Evolutionary conservation across 2,329 filamentous ascomycete genomes (phyloP), one percentile per base, ranked within the genome.

Genomic region (Amesomyces nigricolor): DNA sequence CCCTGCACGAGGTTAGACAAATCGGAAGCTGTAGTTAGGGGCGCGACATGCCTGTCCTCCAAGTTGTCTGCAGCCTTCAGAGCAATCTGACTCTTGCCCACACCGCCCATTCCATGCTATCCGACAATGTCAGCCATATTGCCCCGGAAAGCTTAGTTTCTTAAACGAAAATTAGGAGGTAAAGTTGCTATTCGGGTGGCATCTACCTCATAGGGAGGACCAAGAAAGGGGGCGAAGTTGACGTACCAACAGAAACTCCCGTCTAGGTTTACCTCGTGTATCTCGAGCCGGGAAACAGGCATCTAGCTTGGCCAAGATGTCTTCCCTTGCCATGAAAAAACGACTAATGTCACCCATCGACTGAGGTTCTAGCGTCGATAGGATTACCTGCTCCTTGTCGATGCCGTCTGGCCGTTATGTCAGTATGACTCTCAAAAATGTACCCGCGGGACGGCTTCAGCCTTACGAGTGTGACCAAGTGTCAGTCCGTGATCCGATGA

Each of bases 61-160:
- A 58, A 35, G 5, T 45, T 35, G 10, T 68, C 63, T 0, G 59
- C 53, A 10, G 69, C 67, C 35, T 62, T 67, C 5, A 67, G 43
- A 0, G 63, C 66, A 9, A 67, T 67, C 17, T 70, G 64, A 0
- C 66, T 69, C 44, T 70, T 70, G 1, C 68, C 67, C 0, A 63
- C 59, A 7, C 68, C 67, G 2, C 64, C 62, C 53, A 68, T 62
- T 0, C 68, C 68, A 32, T 63, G 56, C 32, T 35, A 13, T 35
- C 32, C 32, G 11, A 35, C 7, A 35, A 35, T 35, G 6, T 35
- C 9, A 35, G 32, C 32, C 32, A 7, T 13, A 35, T 13, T 26
- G 22, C 22, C 22, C 22, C 6, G 4, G 22, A 26, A 26, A 26
- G 22, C 22, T 26, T 26, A 26, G 22, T 26, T 26, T 5, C 6